Evolutionary conservation across 1,139 yeast genomes (phyloP).

Genomic region (Suhomyces ambrosiae): DNA sequence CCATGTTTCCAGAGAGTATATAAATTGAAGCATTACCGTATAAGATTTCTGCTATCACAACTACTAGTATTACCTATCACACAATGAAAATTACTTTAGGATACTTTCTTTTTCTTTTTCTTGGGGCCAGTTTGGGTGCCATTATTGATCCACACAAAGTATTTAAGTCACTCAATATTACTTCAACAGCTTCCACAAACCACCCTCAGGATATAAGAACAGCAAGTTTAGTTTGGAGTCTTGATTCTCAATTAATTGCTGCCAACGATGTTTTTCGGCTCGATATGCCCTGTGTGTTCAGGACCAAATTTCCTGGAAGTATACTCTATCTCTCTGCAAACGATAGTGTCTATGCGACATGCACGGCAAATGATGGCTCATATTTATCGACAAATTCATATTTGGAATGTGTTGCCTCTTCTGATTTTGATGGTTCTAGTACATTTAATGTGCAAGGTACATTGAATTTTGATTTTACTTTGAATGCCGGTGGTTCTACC

Average conservation of each 20-base stretch:
- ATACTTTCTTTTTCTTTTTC: background rate
- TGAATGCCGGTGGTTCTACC: constrained; percentile 26
- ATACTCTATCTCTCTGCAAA: constrained; percentile 14
- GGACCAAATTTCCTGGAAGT: constrained; percentile 19
- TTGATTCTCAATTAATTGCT: constrained; percentile 7
- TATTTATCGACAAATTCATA: constrained; percentile 11
- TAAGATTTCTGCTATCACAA: background rate
- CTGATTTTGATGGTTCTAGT: constrained; percentile 4
- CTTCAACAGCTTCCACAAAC: constrained; percentile 4
- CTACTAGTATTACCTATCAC: too few relatives aligned
- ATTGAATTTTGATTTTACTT: constrained; percentile 22
- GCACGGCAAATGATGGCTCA: constrained; percentile 19
- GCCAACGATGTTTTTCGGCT: constrained; percentile 6
- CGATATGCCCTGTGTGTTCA: constrained; percentile 22
- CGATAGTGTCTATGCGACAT: constrained; percentile 15
- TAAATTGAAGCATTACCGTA: background rate
- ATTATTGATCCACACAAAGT: constrained; percentile 10
- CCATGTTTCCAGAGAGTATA: background rate
- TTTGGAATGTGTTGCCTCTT: constrained; percentile 17
- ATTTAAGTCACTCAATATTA: constrained; percentile 14
- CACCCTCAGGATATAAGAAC: constrained; percentile 24
- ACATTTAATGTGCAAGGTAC: constrained; percentile 15
- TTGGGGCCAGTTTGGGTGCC: constrained; percentile 4
- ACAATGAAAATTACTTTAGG: too few relatives aligned
- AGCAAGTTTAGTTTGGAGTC: constrained; percentile 20